A percentile compares a stretch with the other conserved stretches of the same genome.
Conservation (phyloP, 257 asterid genomes). For the Capsicum chinense region DNA sequence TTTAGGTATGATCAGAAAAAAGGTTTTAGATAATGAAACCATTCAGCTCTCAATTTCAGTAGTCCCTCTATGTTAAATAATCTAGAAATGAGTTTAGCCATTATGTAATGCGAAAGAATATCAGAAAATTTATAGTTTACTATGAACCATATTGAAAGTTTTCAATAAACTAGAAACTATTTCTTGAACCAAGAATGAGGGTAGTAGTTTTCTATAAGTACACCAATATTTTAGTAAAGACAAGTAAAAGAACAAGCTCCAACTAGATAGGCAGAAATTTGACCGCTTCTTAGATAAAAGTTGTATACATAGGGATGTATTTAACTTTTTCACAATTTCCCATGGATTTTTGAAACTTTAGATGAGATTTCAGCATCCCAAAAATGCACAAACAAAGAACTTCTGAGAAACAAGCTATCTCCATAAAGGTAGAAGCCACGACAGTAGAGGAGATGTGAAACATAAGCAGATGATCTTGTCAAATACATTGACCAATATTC, state of each 20-base stretch:
- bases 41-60: background rate
- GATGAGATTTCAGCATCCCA: background rate
- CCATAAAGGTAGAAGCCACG: background rate
- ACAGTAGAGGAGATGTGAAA: background rate
- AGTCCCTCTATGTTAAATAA: background rate
- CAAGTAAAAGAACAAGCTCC: too few species aligned
- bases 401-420: background rate
- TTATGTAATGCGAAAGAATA: background rate
- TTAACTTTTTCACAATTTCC: background rate
- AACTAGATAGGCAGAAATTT: background rate
- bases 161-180: too few species aligned
- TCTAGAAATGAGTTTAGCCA: background rate
- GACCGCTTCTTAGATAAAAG: background rate
- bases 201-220: too few species aligned
- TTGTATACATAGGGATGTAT: background rate
- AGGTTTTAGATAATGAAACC: background rate
- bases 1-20: background rate
- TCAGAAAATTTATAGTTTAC: slow-evolving; percentile 18
- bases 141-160: background rate
- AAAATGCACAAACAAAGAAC: background rate
- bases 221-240: too few species aligned
- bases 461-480: slow-evolving; percentile 17
- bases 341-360: background rate
- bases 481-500: background rate
- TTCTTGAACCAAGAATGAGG: too few species aligned